phyloP scores from a whole-genome alignment of 768 basidiomycete species.

The Pleurotus tuoliensis region DNA sequence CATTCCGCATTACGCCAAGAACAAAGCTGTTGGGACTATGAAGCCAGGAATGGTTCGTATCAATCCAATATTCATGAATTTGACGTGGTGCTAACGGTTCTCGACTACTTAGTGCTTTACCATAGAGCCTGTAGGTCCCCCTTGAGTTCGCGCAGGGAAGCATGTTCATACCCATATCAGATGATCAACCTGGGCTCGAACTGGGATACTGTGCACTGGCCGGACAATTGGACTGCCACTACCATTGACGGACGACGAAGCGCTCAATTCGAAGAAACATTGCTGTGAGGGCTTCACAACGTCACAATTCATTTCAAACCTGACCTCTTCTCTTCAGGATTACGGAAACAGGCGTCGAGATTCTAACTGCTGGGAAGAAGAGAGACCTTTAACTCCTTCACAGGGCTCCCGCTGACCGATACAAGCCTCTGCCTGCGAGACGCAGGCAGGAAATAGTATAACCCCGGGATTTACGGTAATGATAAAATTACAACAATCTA shows the following conservation, averaged over 20 bases:
- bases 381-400: conserved; percentile 1
- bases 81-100: background rate
- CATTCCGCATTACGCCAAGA: conserved; percentile 92
- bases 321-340: conserved; percentile 46
- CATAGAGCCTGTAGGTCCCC: conserved; percentile 65
- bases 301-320: conserved; percentile 1
- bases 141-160: conserved; percentile 2
- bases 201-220: conserved; percentile 82
- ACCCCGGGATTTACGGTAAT: no score
- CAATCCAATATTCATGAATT: background rate
- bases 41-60: conserved; percentile 81
- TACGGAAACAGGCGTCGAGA: conserved; percentile 86
- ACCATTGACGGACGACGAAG: conserved; percentile 87
- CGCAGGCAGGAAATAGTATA: no score
- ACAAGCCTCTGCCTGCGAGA: no score
- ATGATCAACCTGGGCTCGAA: conserved; percentile 89
- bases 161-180: conserved; percentile 30
- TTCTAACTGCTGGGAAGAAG: conserved; percentile 60
- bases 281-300: conserved; percentile 57
- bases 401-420: no score
- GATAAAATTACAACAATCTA: no score
- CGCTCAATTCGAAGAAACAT: conserved; percentile 97
- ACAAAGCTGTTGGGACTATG: conserved; percentile 91
- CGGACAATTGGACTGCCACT: conserved; percentile 94
- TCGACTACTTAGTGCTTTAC: conserved; percentile 50